These are phyloP conservation scores for Populus deltoides DNA, from an alignment of 345 rosid genomes.

Conservation along the genomic window DNA sequence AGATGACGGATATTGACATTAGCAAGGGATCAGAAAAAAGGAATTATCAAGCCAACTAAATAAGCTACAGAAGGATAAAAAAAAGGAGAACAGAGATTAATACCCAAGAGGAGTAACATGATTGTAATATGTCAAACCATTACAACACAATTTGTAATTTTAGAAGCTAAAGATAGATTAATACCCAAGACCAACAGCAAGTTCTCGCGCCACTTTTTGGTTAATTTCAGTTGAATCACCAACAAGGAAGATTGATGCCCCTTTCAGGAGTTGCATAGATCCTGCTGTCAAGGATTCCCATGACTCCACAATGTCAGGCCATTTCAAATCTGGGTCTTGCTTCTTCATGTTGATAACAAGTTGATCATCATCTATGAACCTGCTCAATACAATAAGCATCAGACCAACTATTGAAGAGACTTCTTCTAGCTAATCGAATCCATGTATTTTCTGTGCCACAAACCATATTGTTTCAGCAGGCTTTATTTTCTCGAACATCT, in stretches of 20 bases:
- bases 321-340: slow-evolving; percentile 73
- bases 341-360: slow-evolving; percentile 83
- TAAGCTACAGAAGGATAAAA: not conserved
- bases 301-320: slow-evolving; percentile 88
- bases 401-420: not conserved
- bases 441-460: slow-evolving; percentile 17
- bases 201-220: slow-evolving; percentile 69
- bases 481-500: slow-evolving; percentile 66
- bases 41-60: not conserved
- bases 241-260: slow-evolving; percentile 70
- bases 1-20: not conserved
- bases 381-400: slow-evolving; percentile 25
- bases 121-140: not conserved
- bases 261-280: slow-evolving; percentile 71
- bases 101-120: not conserved
- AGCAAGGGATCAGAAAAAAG: not conserved
- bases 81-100: not conserved
- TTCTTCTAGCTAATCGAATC: not conserved
- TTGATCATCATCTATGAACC: slow-evolving; percentile 80
- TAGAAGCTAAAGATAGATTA: slow-evolving; percentile 5
- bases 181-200: slow-evolving; percentile 85
- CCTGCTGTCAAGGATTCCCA: slow-evolving; percentile 86
- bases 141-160: not conserved
- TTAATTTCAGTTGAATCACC: slow-evolving; percentile 78
- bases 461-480: slow-evolving; percentile 86